Evolutionary conservation across 306 rosid species (phyloP).

Genomic region (Trifolium dubium): DNA sequence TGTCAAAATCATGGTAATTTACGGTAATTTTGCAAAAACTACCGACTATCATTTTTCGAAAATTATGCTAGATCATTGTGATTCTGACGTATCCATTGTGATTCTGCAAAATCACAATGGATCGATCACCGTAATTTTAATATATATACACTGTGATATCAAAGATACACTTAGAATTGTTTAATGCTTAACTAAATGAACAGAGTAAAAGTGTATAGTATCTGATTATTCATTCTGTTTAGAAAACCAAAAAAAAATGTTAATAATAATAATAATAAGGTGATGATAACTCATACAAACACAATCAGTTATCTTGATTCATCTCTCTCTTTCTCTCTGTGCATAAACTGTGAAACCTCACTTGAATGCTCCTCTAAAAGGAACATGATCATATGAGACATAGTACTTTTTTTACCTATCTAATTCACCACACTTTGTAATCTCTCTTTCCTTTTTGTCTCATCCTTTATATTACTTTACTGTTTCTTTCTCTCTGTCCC

Average conservation of each 20-base stretch:
- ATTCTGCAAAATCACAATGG: too few species aligned
- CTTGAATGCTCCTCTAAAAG: conserved; percentile 66
- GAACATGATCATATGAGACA: conserved; percentile 60
- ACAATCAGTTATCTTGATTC: conserved; percentile 43
- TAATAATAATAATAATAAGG: conserved; percentile 42
- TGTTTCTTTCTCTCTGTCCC: conserved; percentile 58
- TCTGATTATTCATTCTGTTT: conserved; percentile 48
- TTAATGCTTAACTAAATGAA: neutral
- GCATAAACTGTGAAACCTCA: conserved; percentile 50
- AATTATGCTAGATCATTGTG: too few species aligned
- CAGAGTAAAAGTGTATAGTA: neutral
- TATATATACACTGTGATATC: too few species aligned
- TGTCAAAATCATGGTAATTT: too few species aligned
- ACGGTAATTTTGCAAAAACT: too few species aligned
- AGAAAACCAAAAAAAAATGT: conserved; percentile 11
- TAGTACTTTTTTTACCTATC: conserved; percentile 54
- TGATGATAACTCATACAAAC: conserved; percentile 63
- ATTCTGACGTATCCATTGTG: too few species aligned
- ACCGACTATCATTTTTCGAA: too few species aligned
- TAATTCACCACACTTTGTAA: conserved; percentile 36
- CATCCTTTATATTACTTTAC: conserved; percentile 45
- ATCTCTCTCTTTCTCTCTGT: conserved; percentile 38
- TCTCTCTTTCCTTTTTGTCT: conserved; percentile 60
- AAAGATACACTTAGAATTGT: too few species aligned
- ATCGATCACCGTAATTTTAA: too few species aligned